These are phyloP conservation scores for Pseudoscleropodium purum DNA, from an alignment of 225 moss, liverwort and hornwort species.

Conservation along the genomic window DNA sequence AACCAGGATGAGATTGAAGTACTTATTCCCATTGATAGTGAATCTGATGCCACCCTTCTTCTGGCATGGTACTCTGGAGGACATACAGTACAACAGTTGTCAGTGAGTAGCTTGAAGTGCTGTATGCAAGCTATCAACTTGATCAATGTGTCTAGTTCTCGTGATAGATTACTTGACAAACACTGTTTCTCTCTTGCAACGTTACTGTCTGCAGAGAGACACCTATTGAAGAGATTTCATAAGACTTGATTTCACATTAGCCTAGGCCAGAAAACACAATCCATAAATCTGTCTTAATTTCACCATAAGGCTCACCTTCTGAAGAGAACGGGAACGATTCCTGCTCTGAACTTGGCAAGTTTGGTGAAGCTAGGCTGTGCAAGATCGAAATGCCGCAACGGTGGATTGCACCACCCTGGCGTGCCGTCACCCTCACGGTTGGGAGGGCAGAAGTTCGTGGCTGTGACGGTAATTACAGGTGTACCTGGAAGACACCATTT, in stretches of 20 bases:
- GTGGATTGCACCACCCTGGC: constrained; percentile 84
- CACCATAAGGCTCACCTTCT: constrained; percentile 38
- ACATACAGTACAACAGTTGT: not conserved
- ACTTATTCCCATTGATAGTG: constrained; percentile 74
- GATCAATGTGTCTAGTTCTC: not conserved
- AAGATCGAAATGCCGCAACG: constrained; percentile 74
- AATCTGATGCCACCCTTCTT: constrained; percentile 65
- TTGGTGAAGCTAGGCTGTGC: constrained; percentile 60
- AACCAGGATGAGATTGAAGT: constrained; percentile 73
- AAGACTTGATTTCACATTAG: not conserved
- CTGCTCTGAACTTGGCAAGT: constrained; percentile 59
- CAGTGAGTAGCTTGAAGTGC: not conserved
- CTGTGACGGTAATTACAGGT: constrained; percentile 55
- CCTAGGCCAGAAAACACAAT: not conserved
- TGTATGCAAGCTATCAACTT: not conserved
- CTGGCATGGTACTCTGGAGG: constrained; percentile 60
- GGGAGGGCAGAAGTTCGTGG: constrained; percentile 84
- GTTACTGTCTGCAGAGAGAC: not conserved
- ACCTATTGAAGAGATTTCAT: not conserved
- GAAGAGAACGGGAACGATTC: constrained; percentile 75
- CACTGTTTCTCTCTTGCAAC: not conserved
- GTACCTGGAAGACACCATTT: constrained; percentile 54
- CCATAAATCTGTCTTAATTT: not conserved
- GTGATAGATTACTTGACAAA: not conserved
- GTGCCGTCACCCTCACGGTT: constrained; percentile 58